A percentile compares a stretch with the other conserved stretches of the same genome.
Evolutionary conservation across 306 rosid genomes (phyloP).

Genomic region (Senna tora): DNA sequence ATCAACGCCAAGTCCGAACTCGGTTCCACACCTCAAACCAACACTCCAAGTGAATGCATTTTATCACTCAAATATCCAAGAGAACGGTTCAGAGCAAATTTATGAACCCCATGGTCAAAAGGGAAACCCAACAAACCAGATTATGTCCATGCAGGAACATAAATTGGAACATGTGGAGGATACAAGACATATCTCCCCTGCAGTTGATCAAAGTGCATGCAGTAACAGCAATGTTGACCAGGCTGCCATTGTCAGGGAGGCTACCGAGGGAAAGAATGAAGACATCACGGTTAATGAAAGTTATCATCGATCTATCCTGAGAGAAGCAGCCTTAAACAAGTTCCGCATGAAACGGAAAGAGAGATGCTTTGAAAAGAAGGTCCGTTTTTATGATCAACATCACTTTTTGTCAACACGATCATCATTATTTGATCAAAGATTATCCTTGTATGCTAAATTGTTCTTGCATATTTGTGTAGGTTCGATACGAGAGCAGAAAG

Average conservation of each 20-base stretch:
- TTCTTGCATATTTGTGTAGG: constrained; percentile 56
- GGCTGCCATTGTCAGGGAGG: constrained; percentile 43
- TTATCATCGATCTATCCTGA: constrained; percentile 59
- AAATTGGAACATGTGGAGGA: constrained; percentile 60
- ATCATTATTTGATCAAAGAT: neutral
- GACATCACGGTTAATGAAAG: constrained; percentile 52
- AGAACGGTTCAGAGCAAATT: constrained; percentile 53
- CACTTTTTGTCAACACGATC: constrained; percentile 12
- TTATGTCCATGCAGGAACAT: constrained; percentile 50
- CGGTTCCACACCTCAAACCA: constrained; percentile 56
- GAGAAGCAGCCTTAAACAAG: constrained; percentile 91
- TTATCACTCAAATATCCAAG: constrained; percentile 55
- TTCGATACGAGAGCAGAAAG: constrained; percentile 98
- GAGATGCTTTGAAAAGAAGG: constrained; percentile 97
- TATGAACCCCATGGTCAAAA: constrained; percentile 43
- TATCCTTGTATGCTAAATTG: constrained; percentile 27
- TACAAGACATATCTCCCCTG: constrained; percentile 61
- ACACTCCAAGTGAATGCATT: constrained; percentile 56
- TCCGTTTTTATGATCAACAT: constrained; percentile 26
- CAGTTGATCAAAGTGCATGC: constrained; percentile 74
- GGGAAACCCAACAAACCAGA: constrained; percentile 46
- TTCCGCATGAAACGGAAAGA: constrained; percentile 93
- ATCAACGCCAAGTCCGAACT: constrained; percentile 51
- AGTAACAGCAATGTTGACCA: constrained; percentile 65
- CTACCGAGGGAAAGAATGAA: constrained; percentile 68